Evolutionary conservation across 768 basidiomycete species (phyloP), one percentile per base, ranked within the genome.

Genomic region (Daedaleopsis sinensis): DNA sequence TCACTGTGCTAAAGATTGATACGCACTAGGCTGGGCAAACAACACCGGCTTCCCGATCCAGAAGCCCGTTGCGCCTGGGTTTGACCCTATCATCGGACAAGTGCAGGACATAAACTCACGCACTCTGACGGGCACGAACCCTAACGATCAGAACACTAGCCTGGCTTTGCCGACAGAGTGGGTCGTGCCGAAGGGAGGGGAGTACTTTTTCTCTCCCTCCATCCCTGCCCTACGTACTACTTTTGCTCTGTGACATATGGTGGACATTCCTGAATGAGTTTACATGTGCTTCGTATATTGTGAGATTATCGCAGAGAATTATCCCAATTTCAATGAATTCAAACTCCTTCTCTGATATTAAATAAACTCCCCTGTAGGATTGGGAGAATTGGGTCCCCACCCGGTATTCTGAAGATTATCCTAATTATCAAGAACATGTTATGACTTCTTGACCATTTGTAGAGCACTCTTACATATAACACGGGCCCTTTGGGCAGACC

Each of bases 1-100:
- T 5, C 13, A 24, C 42, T 5, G 24, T 44, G 4, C 37, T 21
- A 35, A n/a, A 18, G 1, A 5, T 36, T 18, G 3, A 1, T 2
- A 15, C 21, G 5, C n/a, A 21, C 38, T n/a, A 66, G 65, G 55
- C 38, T 71, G 71, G 70, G 67, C 65, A 23, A 64, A 71, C 66
- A 67, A 67, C 73, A 76, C 78, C 7, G 70, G 71, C 12, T 57
- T 68, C 71, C 74, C 68, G 43, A 68, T 58, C 53, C 58, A 59
- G 43, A 69, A 59, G 55, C 68, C 37, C 36, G 39, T 55, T 61
- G 64, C 70, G 27, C 71, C 67, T 13, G 83, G 84, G 7, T 72
- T 82, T 59, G 83, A 84, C 63, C 79, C 83, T 36, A 73, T 82
- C 52, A 80, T 81, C 53, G 81, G 81, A 5, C 71, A 71, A 52